Conservation (phyloP, 2,329 filamentous ascomycete genomes). For the Ilyonectria destructans region DNA sequence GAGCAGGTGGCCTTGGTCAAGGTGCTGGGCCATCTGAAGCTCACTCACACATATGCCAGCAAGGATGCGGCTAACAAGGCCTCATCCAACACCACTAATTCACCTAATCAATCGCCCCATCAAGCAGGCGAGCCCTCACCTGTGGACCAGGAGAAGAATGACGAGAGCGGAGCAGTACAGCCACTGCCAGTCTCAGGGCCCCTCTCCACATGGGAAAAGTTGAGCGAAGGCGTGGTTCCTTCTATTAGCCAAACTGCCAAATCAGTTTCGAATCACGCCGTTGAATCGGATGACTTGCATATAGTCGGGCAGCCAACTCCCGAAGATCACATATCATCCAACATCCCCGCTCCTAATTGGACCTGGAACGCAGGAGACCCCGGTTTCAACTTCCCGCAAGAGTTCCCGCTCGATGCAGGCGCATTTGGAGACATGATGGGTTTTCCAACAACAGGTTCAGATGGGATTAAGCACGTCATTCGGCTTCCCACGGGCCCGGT, state of each 20-base stretch:
- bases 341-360: constrained; percentile 27
- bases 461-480: constrained; percentile 14
- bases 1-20: constrained; percentile 37
- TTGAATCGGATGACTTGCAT: constrained; percentile 14
- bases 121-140: not conserved
- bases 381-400: constrained; percentile 30
- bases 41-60: constrained; percentile 34
- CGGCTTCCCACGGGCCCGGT: constrained; percentile 23
- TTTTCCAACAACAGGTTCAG: constrained; percentile 22
- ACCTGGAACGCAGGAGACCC: constrained; percentile 34
- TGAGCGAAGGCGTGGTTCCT: not conserved
- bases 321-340: constrained; percentile 13
- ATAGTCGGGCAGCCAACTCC: constrained; percentile 19
- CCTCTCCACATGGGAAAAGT: constrained; percentile 17
- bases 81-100: constrained; percentile 10
- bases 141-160: not conserved
- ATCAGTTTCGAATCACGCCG: not conserved
- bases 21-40: constrained; percentile 35
- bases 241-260: constrained; percentile 7
- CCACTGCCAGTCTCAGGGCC: constrained; percentile 3
- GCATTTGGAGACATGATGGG: constrained; percentile 26
- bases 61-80: constrained; percentile 29
- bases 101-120: constrained; percentile 18
- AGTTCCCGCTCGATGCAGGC: constrained; percentile 30
- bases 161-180: not conserved